phyloP scores from a whole-genome alignment of 2,329 filamentous ascomycete genomes.

The Keithomyces neogunnii region DNA sequence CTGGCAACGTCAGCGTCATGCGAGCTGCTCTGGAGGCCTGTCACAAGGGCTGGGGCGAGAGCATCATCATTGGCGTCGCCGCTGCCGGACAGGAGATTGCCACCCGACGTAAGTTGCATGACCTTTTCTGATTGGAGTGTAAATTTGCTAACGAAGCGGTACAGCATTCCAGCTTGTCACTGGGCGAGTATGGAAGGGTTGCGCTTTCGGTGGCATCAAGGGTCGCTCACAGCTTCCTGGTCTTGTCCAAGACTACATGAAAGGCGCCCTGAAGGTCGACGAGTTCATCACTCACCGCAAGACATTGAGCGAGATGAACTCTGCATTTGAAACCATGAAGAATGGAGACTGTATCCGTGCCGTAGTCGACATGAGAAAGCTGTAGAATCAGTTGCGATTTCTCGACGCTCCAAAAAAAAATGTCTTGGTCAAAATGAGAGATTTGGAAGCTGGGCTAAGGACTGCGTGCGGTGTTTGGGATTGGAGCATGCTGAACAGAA shows the following conservation, averaged over 20 bases:
- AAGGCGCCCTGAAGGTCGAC: constrained; percentile 88
- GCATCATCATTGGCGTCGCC: constrained; percentile 94
- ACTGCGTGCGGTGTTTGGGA: background rate
- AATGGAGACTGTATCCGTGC: constrained; percentile 93
- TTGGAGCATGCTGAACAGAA: background rate
- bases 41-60: constrained; percentile 99
- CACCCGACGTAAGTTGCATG: constrained; percentile 69
- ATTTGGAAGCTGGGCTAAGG: too few relatives aligned
- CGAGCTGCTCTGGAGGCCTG: constrained; percentile 90
- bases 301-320: constrained; percentile 74
- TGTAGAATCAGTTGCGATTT: constrained; percentile 10
- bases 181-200: constrained; percentile 94
- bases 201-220: constrained; percentile 97
- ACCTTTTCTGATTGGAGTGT: background rate
- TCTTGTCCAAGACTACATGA: constrained; percentile 83
- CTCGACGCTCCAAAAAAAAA: background rate
- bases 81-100: constrained; percentile 93
- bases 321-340: constrained; percentile 90
- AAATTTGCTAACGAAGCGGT: constrained; percentile 1
- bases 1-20: constrained; percentile 95
- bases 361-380: constrained; percentile 61
- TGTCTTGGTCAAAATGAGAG: background rate
- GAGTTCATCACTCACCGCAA: constrained; percentile 99
- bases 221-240: constrained; percentile 84
- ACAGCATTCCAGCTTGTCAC: constrained; percentile 97